These are phyloP conservation scores for Diphasiastrum complanatum DNA, from an alignment of 83 land plant species.

Conservation along the genomic window DNA sequence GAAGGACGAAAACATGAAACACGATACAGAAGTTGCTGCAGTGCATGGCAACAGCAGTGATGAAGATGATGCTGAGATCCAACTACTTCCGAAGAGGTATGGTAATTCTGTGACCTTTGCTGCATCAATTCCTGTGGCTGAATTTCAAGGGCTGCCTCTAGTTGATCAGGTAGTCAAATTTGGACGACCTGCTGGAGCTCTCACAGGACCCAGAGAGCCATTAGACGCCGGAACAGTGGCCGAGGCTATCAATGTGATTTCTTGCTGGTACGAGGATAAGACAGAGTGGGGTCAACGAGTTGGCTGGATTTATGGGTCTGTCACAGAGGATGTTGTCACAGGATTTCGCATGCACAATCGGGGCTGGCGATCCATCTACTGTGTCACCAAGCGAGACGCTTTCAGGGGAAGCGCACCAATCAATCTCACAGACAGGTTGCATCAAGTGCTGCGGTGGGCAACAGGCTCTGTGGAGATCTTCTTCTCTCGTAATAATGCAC, in stretches of 20 bases:
- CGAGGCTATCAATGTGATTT: constrained; percentile 67
- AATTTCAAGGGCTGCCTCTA: constrained; percentile 61
- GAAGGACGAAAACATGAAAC: constrained; percentile 34
- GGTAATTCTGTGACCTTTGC: constrained; percentile 51
- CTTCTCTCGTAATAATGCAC: constrained; percentile 72
- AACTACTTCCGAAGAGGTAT: constrained; percentile 52
- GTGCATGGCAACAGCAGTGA: constrained; percentile 2
- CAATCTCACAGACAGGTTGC: constrained; percentile 67
- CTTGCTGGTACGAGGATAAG: constrained; percentile 75
- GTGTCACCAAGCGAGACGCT: constrained; percentile 75
- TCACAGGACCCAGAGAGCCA: constrained; percentile 61
- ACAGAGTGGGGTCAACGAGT: constrained; percentile 74
- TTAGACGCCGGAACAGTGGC: constrained; percentile 66
- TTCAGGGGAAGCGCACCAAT: constrained; percentile 79
- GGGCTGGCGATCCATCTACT: constrained; percentile 78
- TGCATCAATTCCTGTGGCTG: constrained; percentile 64
- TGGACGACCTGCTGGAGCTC: constrained; percentile 62
- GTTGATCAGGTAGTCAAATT: constrained; percentile 41
- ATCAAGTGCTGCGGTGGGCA: constrained; percentile 81
- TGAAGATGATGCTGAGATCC: constrained; percentile 41
- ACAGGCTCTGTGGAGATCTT: constrained; percentile 83
- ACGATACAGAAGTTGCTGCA: constrained; percentile 16
- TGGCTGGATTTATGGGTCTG: constrained; percentile 89
- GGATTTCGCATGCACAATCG: constrained; percentile 79
- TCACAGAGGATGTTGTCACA: constrained; percentile 80